A percentile compares a stretch with the other conserved stretches of the same genome.
phyloP scores from a whole-genome alignment of 371 early-diverging fungal species.

The Mortierella polycephala region DNA sequence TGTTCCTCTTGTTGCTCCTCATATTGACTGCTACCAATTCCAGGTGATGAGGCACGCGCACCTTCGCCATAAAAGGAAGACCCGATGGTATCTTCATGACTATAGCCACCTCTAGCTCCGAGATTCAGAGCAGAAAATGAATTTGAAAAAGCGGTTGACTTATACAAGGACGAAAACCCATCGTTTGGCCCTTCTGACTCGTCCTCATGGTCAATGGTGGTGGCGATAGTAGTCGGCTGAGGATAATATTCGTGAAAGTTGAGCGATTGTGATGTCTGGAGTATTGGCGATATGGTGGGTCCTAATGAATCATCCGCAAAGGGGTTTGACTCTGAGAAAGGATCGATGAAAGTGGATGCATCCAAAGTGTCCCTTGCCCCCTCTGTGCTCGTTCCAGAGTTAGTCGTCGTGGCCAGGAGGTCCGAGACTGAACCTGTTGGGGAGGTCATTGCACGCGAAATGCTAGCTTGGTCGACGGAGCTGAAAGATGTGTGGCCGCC shows the following conservation, averaged over 20 bases:
- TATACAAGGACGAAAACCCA: not conserved
- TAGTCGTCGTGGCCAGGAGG: slow-evolving; percentile 23
- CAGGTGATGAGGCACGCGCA: not conserved
- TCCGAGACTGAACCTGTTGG: slow-evolving; percentile 46
- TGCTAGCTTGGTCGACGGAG: too few species aligned
- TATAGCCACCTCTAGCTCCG: not conserved
- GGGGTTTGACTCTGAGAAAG: slow-evolving; percentile 50
- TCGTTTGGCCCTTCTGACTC: not conserved
- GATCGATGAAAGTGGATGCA: slow-evolving; percentile 46
- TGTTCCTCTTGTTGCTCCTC: slow-evolving; percentile 11
- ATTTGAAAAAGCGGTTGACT: slow-evolving; percentile 11
- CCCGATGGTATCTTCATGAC: slow-evolving; percentile 1
- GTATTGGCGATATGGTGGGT: slow-evolving; percentile 11
- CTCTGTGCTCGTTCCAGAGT: slow-evolving; percentile 11
- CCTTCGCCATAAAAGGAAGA: slow-evolving; percentile 7
- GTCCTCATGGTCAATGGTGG: not conserved
- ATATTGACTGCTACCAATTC: slow-evolving; percentile 1
- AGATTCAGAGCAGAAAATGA: slow-evolving; percentile 46
- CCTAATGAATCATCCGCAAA: slow-evolving; percentile 43
- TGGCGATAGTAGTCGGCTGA: slow-evolving; percentile 8
- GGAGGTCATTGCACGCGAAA: slow-evolving; percentile 35
- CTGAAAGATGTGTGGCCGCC: too few species aligned
- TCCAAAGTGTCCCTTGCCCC: slow-evolving; percentile 15
- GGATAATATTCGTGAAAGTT: slow-evolving; percentile 49
- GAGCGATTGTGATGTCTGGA: slow-evolving; percentile 29